These are phyloP conservation scores for Pestalotiopsis sp. DNA, from an alignment of 2,329 filamentous ascomycete species.

Conservation along the genomic window DNA sequence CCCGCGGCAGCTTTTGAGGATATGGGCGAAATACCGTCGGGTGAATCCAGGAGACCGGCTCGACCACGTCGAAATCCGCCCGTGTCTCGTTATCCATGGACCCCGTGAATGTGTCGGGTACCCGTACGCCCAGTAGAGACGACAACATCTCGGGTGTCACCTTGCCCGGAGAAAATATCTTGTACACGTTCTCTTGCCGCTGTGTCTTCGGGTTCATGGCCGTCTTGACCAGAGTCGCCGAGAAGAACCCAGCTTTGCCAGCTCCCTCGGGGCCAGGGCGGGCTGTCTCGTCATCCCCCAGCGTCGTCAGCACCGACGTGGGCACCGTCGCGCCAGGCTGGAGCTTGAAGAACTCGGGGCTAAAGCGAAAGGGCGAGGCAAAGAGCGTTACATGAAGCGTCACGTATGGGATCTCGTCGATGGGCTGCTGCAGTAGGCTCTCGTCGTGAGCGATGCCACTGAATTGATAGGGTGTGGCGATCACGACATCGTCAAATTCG, in stretches of 20 bases:
- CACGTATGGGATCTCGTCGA: constrained; percentile 83
- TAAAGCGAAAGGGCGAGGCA: constrained; percentile 72
- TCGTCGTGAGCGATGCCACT: constrained; percentile 66
- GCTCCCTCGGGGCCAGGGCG: constrained; percentile 56
- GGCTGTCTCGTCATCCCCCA: constrained; percentile 59
- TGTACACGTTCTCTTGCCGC: constrained; percentile 59
- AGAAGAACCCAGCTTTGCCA: constrained; percentile 80
- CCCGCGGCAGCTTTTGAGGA: constrained; percentile 78
- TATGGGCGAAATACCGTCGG: constrained; percentile 82
- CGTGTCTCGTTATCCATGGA: constrained; percentile 16
- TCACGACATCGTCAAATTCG: constrained; percentile 75
- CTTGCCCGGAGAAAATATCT: constrained; percentile 61
- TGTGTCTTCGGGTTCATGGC: constrained; percentile 60
- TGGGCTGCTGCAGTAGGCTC: constrained; percentile 65
- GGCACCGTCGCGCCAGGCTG: constrained; percentile 60
- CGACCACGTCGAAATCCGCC: constrained; percentile 31
- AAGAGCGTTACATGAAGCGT: constrained; percentile 88
- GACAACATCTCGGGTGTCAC: constrained; percentile 55
- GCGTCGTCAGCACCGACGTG: constrained; percentile 78
- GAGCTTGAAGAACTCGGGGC: constrained; percentile 71
- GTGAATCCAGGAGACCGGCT: constrained; percentile 72
- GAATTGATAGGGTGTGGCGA: constrained; percentile 84
- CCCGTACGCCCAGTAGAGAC: constrained; percentile 47
- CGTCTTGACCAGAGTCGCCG: constrained; percentile 71
- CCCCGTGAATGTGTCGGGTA: constrained; percentile 41